Base-by-base conservation (phyloP, 2,329 filamentous ascomycete species). In the Pseudogymnoascus sp. region DNA sequence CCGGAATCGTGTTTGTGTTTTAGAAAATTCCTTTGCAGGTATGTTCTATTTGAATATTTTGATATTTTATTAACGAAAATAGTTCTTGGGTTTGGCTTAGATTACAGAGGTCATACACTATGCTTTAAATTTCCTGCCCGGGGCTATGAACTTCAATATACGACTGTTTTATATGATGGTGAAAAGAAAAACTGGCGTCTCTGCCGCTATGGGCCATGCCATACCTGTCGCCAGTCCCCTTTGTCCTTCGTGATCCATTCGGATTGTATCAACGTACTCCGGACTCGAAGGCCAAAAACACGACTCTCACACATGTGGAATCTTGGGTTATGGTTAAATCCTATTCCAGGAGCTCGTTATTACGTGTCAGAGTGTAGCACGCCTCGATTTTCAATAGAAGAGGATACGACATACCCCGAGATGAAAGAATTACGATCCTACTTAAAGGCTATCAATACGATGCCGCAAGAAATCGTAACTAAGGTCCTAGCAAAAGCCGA, bases 41-140 rank as follows among this genome's bases (percentile, higher is more conserved):
- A 61, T 37, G 34, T 37, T 37, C 21, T 34, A 31, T 36, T 31
- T 7, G 37, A 61, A 37, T 18, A 14, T 16, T 34, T 61, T 23
- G 31, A 21, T 61, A 34, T 16, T 61, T 34, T 61, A 40, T 5
- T 37, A 40, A 61, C 37, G 37, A 8, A n/a, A 14, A 37, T 61
- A 61, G 59, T 61, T 31, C 59, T 61, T 23, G 59, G 59, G 29
- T 36, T 37, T 23, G 59, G 59, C 37, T 61, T 14, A 21, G 37
- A 61, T 31, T 61, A 61, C 59, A 16, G 59, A 61, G 59, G 59
- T 23, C 18, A 61, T 40, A 61, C 59, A 37, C 18, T 61, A 40
- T 40, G 14, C 59, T 61, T 61, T 37, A 37, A 61, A 31, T 61
- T 61, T 10, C 59, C 59, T 2, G 59, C 5, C n/a, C 31, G 18